A percentile compares a stretch with the other conserved stretches of the same genome.
These are phyloP conservation scores for Pseudonitzschia multistriata DNA, from an alignment of 108 stramenopile species.

Conservation along the genomic window DNA sequence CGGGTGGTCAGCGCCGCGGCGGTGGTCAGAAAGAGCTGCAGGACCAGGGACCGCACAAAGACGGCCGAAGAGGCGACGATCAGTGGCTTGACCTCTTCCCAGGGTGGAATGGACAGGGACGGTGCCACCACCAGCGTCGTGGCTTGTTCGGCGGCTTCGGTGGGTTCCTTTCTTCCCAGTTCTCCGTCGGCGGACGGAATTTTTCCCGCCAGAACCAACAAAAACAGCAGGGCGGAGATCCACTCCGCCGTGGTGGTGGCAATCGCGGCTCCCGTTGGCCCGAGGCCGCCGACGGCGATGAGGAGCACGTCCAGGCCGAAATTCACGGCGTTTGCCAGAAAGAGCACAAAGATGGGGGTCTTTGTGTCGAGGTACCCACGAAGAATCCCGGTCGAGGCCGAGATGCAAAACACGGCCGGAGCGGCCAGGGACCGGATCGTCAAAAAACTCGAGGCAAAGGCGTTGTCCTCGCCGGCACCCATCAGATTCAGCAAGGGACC, in stretches of 20 bases:
- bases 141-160: neutral
- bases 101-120: conserved; percentile 60
- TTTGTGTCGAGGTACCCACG: conserved; percentile 86
- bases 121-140: conserved; percentile 37
- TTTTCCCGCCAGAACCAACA: conserved; percentile 61
- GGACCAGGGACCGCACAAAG: conserved; percentile 63
- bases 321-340: conserved; percentile 72
- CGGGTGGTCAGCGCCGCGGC: conserved; percentile 82
- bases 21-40: conserved; percentile 70
- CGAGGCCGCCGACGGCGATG: conserved; percentile 55
- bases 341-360: conserved; percentile 67
- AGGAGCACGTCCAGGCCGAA: conserved; percentile 66
- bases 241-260: conserved; percentile 85
- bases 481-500: conserved; percentile 63
- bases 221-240: conserved; percentile 71
- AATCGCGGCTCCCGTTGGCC: conserved; percentile 80
- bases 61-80: conserved; percentile 78
- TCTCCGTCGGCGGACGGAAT: conserved; percentile 60
- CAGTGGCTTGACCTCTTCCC: conserved; percentile 65
- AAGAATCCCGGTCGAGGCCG: conserved; percentile 78
- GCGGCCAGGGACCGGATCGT: conserved; percentile 66
- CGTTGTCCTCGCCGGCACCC: conserved; percentile 75
- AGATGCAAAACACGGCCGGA: conserved; percentile 75
- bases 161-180: conserved; percentile 42
- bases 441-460: conserved; percentile 67